These are phyloP conservation scores for Lentinula raphanica DNA, from an alignment of 768 basidiomycete genomes.

Conservation along the genomic window DNA sequence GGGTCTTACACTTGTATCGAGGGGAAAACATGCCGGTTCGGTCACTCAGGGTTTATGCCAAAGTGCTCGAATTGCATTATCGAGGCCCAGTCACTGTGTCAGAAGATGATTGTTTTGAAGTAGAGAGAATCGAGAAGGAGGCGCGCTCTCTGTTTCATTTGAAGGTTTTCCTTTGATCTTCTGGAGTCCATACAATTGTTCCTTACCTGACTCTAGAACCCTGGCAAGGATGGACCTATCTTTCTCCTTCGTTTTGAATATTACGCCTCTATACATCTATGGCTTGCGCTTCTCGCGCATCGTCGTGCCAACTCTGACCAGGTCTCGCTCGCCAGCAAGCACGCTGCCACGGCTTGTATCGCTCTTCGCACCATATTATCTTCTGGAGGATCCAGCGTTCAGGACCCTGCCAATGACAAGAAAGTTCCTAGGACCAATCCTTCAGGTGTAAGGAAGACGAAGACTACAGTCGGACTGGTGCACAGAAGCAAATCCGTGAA, in stretches of 20 bases:
- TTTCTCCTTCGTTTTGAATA: constrained; percentile 39
- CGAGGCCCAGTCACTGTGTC: constrained; percentile 26
- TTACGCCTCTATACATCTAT: constrained; percentile 52
- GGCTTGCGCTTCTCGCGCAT: constrained; percentile 70
- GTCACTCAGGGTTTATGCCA: constrained; percentile 50
- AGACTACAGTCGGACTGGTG: constrained; percentile 1
- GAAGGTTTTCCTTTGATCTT: constrained; percentile 28
- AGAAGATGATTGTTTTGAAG: constrained; percentile 16
- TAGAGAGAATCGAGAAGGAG: constrained; percentile 35
- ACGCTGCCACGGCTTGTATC: constrained; percentile 48
- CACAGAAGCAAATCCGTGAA: not conserved
- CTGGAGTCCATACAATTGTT: not conserved
- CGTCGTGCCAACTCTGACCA: constrained; percentile 41
- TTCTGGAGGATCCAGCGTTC: constrained; percentile 21
- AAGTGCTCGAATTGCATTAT: constrained; percentile 50
- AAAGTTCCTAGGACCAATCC: constrained; percentile 11
- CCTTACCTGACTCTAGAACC: constrained; percentile 12
- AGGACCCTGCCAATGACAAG: not conserved
- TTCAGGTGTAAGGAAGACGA: constrained; percentile 11
- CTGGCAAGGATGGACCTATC: constrained; percentile 30
- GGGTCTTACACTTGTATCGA: constrained; percentile 47
- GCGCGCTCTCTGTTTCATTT: constrained; percentile 33
- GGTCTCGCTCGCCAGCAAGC: constrained; percentile 39
- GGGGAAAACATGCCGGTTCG: constrained; percentile 46
- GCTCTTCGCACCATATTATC: constrained; percentile 37